Conservation (phyloP, 805 yeast species). For the Candida hungchunana region DNA sequence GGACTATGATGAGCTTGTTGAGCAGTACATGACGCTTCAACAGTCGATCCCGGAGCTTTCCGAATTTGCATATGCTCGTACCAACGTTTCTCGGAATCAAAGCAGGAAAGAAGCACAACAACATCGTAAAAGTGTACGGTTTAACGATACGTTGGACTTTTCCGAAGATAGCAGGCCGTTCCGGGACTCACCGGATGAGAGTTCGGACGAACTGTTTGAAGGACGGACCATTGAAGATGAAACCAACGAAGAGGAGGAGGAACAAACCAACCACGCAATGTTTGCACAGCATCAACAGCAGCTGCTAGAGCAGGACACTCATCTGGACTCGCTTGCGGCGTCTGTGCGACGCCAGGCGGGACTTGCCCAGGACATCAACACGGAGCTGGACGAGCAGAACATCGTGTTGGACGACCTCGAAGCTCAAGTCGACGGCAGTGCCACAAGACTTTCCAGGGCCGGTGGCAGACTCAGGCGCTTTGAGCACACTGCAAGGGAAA, state of each 20-base stretch:
- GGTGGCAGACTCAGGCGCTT: conserved; percentile 36
- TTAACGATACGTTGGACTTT: conserved; percentile 24
- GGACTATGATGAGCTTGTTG: conserved; percentile 26
- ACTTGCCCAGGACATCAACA: conserved; percentile 42
- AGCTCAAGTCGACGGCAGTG: conserved; percentile 39
- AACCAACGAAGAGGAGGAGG: conserved; percentile 11
- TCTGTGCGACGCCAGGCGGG: conserved; percentile 42
- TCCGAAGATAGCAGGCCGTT: conserved; percentile 20
- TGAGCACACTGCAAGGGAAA: conserved; percentile 38
- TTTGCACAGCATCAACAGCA: conserved; percentile 45
- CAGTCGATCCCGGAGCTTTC: conserved; percentile 14
- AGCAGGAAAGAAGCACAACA: conserved; percentile 7
- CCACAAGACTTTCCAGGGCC: conserved; percentile 38
- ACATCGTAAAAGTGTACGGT: conserved; percentile 26
- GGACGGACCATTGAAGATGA: conserved; percentile 12
- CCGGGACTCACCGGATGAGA: conserved; percentile 17
- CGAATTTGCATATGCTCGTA: conserved; percentile 17
- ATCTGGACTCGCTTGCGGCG: conserved; percentile 35
- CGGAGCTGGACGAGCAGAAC: conserved; percentile 45
- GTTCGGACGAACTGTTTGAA: conserved; percentile 19
- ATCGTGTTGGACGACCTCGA: conserved; percentile 48
- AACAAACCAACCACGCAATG: conserved; percentile 32
- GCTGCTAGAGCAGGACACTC: conserved; percentile 41
- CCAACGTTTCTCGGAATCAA: conserved; percentile 3
- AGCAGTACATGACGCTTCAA: conserved; percentile 14